Evolutionary conservation across 768 basidiomycete genomes (phyloP).

Genomic region (Austroboletus festivus): DNA sequence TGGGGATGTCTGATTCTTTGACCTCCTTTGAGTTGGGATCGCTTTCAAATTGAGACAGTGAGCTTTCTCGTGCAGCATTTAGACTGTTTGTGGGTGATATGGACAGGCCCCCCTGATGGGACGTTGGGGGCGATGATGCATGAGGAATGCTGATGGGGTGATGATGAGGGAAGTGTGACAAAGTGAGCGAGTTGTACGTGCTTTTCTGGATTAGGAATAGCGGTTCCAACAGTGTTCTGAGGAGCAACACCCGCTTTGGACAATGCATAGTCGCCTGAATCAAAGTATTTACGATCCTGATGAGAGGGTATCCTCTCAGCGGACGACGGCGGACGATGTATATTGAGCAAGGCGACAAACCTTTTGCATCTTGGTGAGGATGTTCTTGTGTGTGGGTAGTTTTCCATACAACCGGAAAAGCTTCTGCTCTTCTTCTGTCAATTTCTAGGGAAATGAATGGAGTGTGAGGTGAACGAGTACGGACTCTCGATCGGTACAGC

Average conservation of each 20-base stretch:
- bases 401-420: constrained; percentile 95
- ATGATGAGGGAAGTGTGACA: not conserved
- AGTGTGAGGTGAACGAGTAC: constrained; percentile 11
- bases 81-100: constrained; percentile 72
- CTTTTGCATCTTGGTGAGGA: constrained; percentile 94
- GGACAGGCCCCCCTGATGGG: constrained; percentile 55
- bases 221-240: constrained; percentile 87
- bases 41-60: constrained; percentile 31
- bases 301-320: constrained; percentile 7
- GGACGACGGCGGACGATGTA: constrained; percentile 2
- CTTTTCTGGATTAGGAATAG: constrained; percentile 98
- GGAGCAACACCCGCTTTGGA: constrained; percentile 93
- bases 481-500: not conserved
- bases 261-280: constrained; percentile 97
- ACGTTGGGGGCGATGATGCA: constrained; percentile 67
- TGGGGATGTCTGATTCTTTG: constrained; percentile 3
- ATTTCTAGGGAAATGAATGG: constrained; percentile 45
- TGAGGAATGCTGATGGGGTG: constrained; percentile 71
- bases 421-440: constrained; percentile 89
- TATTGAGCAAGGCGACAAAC: constrained; percentile 38
- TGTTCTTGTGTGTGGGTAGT: constrained; percentile 89
- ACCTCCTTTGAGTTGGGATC: constrained; percentile 20
- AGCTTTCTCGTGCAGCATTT: constrained; percentile 63
- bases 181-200: constrained; percentile 38
- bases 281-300: constrained; percentile 98